Conservation (phyloP, 441 rosid species). For the Croton laevigatus region DNA sequence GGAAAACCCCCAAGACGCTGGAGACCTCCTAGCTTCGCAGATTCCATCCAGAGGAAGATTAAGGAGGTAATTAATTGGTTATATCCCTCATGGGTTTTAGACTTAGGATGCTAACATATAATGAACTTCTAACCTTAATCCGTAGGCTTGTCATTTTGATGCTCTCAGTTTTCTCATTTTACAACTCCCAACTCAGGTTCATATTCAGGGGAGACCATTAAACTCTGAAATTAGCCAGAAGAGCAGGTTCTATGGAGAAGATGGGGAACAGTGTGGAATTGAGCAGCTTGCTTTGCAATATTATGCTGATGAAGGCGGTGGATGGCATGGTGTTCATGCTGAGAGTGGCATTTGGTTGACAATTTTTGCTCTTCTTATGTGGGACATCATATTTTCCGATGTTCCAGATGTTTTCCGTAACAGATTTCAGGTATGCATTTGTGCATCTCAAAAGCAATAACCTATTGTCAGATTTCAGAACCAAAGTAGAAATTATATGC, state of each 20-base stretch:
- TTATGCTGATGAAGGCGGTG: conserved; percentile 82
- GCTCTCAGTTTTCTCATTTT: neutral
- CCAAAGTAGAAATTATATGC: neutral
- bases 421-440: conserved; percentile 65
- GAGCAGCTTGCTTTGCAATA: conserved; percentile 93
- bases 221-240: conserved; percentile 73
- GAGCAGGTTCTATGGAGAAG: conserved; percentile 85
- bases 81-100: conserved; percentile 10
- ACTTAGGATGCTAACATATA: conserved; percentile 18
- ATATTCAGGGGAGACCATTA: conserved; percentile 80
- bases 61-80: conserved; percentile 48
- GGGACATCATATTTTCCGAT: conserved; percentile 78
- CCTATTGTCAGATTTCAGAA: neutral
- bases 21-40: conserved; percentile 70
- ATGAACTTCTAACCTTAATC: neutral
- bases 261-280: conserved; percentile 87
- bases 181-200: conserved; percentile 41
- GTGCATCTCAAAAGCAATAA: conserved; percentile 3
- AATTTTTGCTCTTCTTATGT: conserved; percentile 84
- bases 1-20: conserved; percentile 98
- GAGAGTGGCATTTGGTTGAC: conserved; percentile 96
- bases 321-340: conserved; percentile 81
- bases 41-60: conserved; percentile 53
- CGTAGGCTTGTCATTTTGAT: neutral
- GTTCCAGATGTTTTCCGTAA: conserved; percentile 72